Percentiles rank a stretch among this genome's conserved stretches.
Conservation (phyloP, 805 yeast species). For the Zygotorulaspora chibaensis region DNA sequence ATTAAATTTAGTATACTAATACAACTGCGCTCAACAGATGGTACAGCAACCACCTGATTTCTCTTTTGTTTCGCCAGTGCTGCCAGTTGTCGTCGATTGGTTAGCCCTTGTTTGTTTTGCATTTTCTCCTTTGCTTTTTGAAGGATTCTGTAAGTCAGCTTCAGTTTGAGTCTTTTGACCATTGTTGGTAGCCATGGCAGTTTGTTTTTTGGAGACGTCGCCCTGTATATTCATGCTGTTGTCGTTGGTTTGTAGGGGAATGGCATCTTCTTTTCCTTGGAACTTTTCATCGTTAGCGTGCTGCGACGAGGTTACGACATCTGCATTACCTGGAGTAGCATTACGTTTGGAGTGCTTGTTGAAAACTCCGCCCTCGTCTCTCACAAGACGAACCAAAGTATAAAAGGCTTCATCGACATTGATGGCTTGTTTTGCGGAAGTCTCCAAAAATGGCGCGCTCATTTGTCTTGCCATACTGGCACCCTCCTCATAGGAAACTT, state of each 20-base stretch:
- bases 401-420: slow-evolving; percentile 86
- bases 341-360: slow-evolving; percentile 20
- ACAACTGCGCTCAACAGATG: slow-evolving; percentile 4
- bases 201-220: slow-evolving; percentile 2
- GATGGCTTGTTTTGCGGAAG: slow-evolving; percentile 85
- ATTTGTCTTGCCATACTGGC: slow-evolving; percentile 56
- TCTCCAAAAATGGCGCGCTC: slow-evolving; percentile 77
- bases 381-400: slow-evolving; percentile 58
- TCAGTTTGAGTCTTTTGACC: slow-evolving; percentile 6
- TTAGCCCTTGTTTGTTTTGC: slow-evolving; percentile 15
- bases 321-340: slow-evolving; percentile 7
- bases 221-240: slow-evolving; percentile 6
- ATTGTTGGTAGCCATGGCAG: slow-evolving; percentile 5
- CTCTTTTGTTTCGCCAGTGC: slow-evolving; percentile 5
- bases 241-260: background rate
- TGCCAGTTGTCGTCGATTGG: slow-evolving; percentile 8
- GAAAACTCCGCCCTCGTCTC: slow-evolving; percentile 34
- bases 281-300: slow-evolving; percentile 3
- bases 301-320: slow-evolving; percentile 1
- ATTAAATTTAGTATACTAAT: background rate
- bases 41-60: slow-evolving; percentile 17
- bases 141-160: slow-evolving; percentile 3
- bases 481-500: slow-evolving; percentile 67
- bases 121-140: slow-evolving; percentile 4
- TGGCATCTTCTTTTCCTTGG: slow-evolving; percentile 1